Percentiles rank a stretch among this genome's conserved stretches.
phyloP scores from a whole-genome alignment of 495 filamentous ascomycete species.

The Daldinia loculata region DNA sequence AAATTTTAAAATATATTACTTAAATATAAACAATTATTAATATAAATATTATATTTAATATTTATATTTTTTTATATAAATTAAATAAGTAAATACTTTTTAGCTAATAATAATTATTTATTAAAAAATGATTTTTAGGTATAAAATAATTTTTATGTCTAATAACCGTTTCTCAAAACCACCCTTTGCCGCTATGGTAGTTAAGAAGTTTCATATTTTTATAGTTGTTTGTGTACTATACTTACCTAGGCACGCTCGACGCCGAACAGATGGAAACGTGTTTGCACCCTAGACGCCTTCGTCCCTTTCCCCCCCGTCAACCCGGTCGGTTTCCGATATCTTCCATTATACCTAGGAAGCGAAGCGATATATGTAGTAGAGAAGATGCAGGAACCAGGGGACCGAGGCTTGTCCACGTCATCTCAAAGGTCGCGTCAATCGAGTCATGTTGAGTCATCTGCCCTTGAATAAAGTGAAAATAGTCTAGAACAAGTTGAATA shows the following conservation, averaged over 20 bases:
- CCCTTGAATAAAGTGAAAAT: constrained; percentile 12
- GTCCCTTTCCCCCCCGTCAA: background rate
- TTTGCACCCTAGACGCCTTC: constrained; percentile 17
- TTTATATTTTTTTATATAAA: too few species aligned
- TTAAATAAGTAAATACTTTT: too few species aligned
- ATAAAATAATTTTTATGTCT: too few species aligned
- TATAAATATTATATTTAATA: too few species aligned
- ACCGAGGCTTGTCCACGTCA: constrained; percentile 35
- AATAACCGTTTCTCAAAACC: too few species aligned
- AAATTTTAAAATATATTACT: too few species aligned
- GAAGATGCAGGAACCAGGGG: constrained; percentile 27
- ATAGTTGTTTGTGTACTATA: too few species aligned
- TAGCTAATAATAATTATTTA: too few species aligned
- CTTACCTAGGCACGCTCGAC: background rate
- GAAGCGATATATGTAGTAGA: background rate
- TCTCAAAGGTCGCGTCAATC: constrained; percentile 6
- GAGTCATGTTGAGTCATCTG: constrained; percentile 27
- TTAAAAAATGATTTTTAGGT: too few species aligned
- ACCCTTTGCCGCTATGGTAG: too few species aligned
- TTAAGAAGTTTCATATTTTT: too few species aligned
- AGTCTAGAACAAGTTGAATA: constrained; percentile 9
- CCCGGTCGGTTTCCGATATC: constrained; percentile 22
- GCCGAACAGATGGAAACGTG: constrained; percentile 31
- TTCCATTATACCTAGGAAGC: constrained; percentile 9
- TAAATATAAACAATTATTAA: too few species aligned